A percentile compares a stretch with the other conserved stretches of the same genome.
Evolutionary conservation across 345 rosid genomes (phyloP).

Genomic region (Limnanthes douglasii): DNA sequence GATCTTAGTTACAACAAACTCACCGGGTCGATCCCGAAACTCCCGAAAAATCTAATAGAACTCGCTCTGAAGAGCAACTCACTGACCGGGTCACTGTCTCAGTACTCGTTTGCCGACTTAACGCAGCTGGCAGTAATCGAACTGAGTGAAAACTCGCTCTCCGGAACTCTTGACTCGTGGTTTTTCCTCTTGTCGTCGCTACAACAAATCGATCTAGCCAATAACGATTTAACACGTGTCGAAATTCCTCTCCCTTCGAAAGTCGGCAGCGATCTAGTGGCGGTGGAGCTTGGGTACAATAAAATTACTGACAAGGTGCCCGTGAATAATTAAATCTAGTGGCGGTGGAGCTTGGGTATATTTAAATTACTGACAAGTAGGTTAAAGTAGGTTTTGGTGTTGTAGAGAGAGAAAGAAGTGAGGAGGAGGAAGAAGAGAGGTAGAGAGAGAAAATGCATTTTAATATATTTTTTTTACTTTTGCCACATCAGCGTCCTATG

Average conservation of each 20-base stretch:
- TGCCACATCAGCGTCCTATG: no score
- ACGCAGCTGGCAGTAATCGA: slow-evolving; percentile 61
- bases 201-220: slow-evolving; percentile 69
- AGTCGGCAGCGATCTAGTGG: slow-evolving; percentile 42
- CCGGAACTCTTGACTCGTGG: slow-evolving; percentile 60
- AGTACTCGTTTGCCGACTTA: slow-evolving; percentile 36
- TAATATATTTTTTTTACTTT: no score
- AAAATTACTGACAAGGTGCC: slow-evolving; percentile 37
- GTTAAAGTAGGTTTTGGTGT: no score
- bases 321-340: no score
- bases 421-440: no score
- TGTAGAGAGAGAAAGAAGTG: no score
- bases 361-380: no score
- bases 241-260: slow-evolving; percentile 32
- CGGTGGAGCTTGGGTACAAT: slow-evolving; percentile 73
- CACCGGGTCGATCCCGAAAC: slow-evolving; percentile 48
- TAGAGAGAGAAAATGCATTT: no score
- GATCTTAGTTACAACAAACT: slow-evolving; percentile 72
- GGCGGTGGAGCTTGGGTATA: no score
- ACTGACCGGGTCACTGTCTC: slow-evolving; percentile 40
- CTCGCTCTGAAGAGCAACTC: slow-evolving; percentile 57
- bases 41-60: slow-evolving; percentile 37
- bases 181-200: slow-evolving; percentile 51
- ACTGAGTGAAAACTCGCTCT: slow-evolving; percentile 63
- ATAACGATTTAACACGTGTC: slow-evolving; percentile 43